Evolutionary conservation across 2,329 filamentous ascomycete genomes (phyloP).

Genomic region (Aspergillus fumigatus): DNA sequence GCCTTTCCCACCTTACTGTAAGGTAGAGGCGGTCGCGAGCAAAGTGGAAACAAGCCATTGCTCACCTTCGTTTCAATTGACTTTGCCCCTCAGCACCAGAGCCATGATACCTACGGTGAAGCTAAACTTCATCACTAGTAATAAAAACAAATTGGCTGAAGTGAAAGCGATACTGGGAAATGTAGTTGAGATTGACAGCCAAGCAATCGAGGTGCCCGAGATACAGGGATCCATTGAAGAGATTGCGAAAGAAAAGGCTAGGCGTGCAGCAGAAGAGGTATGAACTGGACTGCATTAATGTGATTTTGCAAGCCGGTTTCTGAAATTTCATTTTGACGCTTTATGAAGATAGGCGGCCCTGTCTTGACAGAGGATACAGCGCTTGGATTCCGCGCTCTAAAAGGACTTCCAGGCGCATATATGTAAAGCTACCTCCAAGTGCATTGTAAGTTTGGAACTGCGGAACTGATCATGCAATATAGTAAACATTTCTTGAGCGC

Average conservation of each 20-base stretch:
- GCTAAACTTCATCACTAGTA: constrained; percentile 94
- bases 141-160: constrained; percentile 88
- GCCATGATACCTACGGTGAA: constrained; percentile 46
- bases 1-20: too few species aligned
- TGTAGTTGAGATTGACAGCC: constrained; percentile 66
- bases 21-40: neutral
- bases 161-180: constrained; percentile 79
- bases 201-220: constrained; percentile 76
- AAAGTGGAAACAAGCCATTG: neutral
- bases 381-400: constrained; percentile 84
- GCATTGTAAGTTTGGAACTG: neutral
- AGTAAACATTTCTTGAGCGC: constrained; percentile 93
- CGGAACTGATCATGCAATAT: constrained; percentile 7
- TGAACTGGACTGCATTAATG: constrained; percentile 17
- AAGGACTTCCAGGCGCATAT: constrained; percentile 90
- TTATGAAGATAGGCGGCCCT: constrained; percentile 67
- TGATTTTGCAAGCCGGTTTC: neutral
- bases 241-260: constrained; percentile 83
- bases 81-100: neutral
- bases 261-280: constrained; percentile 73
- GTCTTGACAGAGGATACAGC: constrained; percentile 96
- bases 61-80: constrained; percentile 1
- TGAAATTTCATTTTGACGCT: neutral
- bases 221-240: constrained; percentile 91
- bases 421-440: constrained; percentile 56